These are phyloP conservation scores for Closterium sp. DNA, from an alignment of 139 green algal species.

Conservation along the genomic window DNA sequence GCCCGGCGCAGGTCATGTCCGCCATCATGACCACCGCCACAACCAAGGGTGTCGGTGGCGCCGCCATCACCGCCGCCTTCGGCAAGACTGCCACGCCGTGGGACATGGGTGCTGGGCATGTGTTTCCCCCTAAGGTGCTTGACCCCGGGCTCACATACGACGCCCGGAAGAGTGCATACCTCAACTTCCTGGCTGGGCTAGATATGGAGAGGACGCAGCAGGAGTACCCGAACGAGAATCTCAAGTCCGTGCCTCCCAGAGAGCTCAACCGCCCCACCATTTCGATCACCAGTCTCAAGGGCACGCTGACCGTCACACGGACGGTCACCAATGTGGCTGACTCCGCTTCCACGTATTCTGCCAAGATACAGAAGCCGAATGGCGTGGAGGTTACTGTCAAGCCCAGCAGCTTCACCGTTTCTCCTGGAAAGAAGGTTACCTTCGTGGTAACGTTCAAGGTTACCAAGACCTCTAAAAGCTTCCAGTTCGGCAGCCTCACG, in stretches of 20 bases:
- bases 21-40: background rate
- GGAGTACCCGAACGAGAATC: background rate
- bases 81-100: background rate
- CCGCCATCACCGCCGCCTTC: background rate
- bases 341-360: background rate
- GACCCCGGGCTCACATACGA: slow-evolving; percentile 24
- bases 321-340: slow-evolving; percentile 7
- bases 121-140: slow-evolving; percentile 2
- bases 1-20: background rate
- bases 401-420: background rate
- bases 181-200: background rate
- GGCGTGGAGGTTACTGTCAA: slow-evolving; percentile 3
- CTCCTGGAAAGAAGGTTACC: background rate
- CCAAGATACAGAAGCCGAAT: background rate
- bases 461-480: background rate
- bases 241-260: background rate
- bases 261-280: slow-evolving; percentile 17
- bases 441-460: background rate
- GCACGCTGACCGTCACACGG: background rate
- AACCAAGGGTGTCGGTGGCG: background rate
- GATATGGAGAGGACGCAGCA: background rate
- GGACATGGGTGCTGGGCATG: background rate
- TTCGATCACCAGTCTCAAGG: background rate
- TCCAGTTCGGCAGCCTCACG: background rate
- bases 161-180: background rate